These are phyloP conservation scores for Dactylonectria estremocensis DNA, from an alignment of 2,329 filamentous ascomycete species.

Conservation along the genomic window DNA sequence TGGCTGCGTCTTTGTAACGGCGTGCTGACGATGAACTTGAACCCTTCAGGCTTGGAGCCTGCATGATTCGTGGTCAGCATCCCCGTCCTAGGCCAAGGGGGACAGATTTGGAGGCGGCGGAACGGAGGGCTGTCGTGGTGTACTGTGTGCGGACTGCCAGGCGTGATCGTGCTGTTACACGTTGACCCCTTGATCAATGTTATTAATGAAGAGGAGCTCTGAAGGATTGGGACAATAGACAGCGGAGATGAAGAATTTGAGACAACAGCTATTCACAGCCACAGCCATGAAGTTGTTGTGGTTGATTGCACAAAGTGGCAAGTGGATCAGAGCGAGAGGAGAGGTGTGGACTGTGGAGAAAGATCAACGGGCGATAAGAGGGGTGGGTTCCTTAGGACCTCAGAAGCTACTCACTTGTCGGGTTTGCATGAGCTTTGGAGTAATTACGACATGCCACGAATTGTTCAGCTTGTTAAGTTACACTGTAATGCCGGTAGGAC, in stretches of 20 bases:
- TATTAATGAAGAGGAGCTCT: background rate
- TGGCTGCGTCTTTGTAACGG: constrained; percentile 1
- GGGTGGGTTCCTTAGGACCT: too few relatives aligned
- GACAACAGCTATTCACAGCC: background rate
- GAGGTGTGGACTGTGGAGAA: too few relatives aligned
- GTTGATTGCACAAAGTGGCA: background rate
- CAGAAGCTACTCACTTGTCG: too few relatives aligned
- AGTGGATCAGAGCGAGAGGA: too few relatives aligned
- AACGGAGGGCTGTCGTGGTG: background rate
- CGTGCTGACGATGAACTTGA: constrained; percentile 31
- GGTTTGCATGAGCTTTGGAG: too few relatives aligned
- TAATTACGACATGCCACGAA: too few relatives aligned
- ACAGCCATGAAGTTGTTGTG: background rate
- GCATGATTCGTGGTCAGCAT: background rate
- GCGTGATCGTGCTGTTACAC: background rate
- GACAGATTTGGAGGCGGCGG: background rate
- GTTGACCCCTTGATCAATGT: background rate
- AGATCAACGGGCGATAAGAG: too few relatives aligned
- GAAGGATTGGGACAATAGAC: background rate
- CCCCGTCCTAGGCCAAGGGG: background rate
- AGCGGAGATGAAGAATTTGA: background rate
- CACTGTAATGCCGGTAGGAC: too few relatives aligned
- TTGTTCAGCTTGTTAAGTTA: too few relatives aligned
- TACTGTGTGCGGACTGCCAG: background rate
- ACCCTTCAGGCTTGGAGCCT: constrained; percentile 6